These are phyloP conservation scores for Podospora pseudopauciseta DNA, from an alignment of 495 filamentous ascomycete genomes.

Conservation along the genomic window DNA sequence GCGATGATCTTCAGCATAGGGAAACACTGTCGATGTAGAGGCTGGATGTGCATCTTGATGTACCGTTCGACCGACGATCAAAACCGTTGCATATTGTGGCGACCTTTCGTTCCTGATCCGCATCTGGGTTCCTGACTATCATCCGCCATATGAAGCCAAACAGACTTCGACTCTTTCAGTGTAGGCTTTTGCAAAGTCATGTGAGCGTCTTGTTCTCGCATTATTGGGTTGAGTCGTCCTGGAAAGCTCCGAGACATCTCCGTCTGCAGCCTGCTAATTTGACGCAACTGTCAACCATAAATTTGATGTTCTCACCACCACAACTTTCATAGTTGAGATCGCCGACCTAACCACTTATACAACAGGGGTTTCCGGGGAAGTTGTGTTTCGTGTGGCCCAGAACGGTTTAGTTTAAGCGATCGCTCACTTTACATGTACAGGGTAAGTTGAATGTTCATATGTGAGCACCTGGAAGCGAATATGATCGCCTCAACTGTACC, in stretches of 20 bases:
- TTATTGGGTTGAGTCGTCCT: neutral
- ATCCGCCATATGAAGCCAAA: constrained; percentile 5
- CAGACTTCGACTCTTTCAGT: neutral
- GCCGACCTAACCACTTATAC: constrained; percentile 15
- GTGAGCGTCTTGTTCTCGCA: neutral
- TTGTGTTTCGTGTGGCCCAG: constrained; percentile 11
- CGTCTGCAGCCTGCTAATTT: neutral
- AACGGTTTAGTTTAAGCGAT: constrained; percentile 11
- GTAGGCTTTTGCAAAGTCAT: neutral
- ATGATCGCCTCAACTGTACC: constrained; percentile 1
- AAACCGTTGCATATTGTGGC: constrained; percentile 1
- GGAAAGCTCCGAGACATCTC: constrained; percentile 21
- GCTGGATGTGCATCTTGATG: too few relatives aligned
- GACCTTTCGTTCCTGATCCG: constrained; percentile 14
- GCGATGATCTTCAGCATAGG: neutral
- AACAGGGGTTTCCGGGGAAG: constrained; percentile 8
- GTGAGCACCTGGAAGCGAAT: constrained; percentile 9
- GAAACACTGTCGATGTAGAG: neutral
- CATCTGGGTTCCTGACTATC: constrained; percentile 15
- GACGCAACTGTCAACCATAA: neutral
- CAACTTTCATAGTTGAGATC: constrained; percentile 9
- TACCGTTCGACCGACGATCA: neutral
- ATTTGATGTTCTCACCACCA: neutral
- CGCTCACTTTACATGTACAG: neutral
- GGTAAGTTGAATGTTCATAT: neutral